Base-by-base conservation (phyloP, 192 early-diverging fungal species). In the Funneliformis mosseae region DNA sequence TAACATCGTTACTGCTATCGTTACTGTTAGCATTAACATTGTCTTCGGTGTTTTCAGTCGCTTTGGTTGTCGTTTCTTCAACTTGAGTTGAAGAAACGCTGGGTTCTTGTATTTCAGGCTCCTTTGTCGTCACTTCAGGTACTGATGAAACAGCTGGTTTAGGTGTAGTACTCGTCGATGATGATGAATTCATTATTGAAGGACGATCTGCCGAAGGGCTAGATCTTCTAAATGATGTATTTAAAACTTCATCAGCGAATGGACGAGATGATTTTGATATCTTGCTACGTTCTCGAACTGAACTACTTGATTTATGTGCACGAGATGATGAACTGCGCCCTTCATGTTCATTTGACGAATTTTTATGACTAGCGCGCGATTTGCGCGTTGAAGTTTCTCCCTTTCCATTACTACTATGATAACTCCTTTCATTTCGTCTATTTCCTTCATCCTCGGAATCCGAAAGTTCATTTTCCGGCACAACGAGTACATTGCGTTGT, bases 391-490 rank as follows among this genome's bases (percentile, higher is more conserved):
- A 75, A 59, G 48, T n/a, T 38, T 75, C 46, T 55, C 74, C 77
- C 59, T 61, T 76, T 39, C 45, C 60, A 55, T 69, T 69, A 63
- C 28, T 69, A 63, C 28, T 33, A 45, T 45, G 23, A 48, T 68
- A 79, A 41, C 25, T 79, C 11, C 66, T 60, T 68, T 79, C 77
- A 41, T 87, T 83, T 27, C 85, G 84, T 16, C 87, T 77, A 12
- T 81, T 81, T 43, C 87, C 87, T 39, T 93, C 92, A 72, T 95
- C 94, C 33, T 95, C 94, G 11, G 92, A 93, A 77, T 96, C 95
- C 11, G 91, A 94, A 11, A 90, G 86, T 83, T 94, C 93, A 63
- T 87, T 91, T n/a, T 92, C 91, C 28, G 91, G 93, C 23, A 91
- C 86, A 45, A 92, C 84, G 39, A 89, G 90, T 41, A 83, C 76